These are phyloP conservation scores for Plasmodium inui DNA, from an alignment of 169 alveolate species.

Conservation along the genomic window DNA sequence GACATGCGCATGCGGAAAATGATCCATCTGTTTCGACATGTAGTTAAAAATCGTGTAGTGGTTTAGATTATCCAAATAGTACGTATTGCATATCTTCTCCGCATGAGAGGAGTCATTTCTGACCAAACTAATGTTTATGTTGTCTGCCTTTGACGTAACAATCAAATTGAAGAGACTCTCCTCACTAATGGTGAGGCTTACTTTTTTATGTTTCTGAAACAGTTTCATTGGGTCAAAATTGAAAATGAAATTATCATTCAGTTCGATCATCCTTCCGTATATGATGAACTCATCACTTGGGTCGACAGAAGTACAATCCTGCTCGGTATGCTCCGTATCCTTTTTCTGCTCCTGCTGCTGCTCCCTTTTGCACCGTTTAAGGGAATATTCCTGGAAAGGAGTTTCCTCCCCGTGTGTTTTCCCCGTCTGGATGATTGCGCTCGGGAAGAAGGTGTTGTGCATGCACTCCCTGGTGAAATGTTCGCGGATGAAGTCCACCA, in stretches of 20 bases:
- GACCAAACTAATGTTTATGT: constrained; percentile 8
- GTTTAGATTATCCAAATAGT: constrained; percentile 26
- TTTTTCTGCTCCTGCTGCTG: background rate
- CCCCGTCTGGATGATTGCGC: constrained; percentile 6
- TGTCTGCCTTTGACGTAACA: background rate
- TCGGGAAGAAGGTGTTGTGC: constrained; percentile 21
- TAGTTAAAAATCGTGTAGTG: constrained; percentile 27
- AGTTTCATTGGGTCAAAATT: constrained; percentile 37
- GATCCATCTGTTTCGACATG: background rate
- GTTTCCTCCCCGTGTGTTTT: background rate
- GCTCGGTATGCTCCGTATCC: no score
- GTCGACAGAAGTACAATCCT: background rate
- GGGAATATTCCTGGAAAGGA: background rate
- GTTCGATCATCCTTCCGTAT: constrained; percentile 33
- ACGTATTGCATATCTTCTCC: constrained; percentile 34
- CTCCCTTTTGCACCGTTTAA: background rate
- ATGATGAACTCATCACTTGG: constrained; percentile 1
- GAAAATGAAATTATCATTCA: constrained; percentile 45
- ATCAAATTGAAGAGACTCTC: constrained; percentile 39
- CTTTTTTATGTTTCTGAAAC: constrained; percentile 2
- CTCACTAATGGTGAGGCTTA: constrained; percentile 1
- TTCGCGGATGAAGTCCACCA: background rate
- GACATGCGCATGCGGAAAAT: constrained; percentile 4
- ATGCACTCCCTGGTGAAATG: constrained; percentile 26
- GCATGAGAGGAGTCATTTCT: background rate